Percentiles rank a stretch among this genome's conserved stretches.
phyloP scores from a whole-genome alignment of 345 rosid genomes.

The Linum usitatissimum region DNA sequence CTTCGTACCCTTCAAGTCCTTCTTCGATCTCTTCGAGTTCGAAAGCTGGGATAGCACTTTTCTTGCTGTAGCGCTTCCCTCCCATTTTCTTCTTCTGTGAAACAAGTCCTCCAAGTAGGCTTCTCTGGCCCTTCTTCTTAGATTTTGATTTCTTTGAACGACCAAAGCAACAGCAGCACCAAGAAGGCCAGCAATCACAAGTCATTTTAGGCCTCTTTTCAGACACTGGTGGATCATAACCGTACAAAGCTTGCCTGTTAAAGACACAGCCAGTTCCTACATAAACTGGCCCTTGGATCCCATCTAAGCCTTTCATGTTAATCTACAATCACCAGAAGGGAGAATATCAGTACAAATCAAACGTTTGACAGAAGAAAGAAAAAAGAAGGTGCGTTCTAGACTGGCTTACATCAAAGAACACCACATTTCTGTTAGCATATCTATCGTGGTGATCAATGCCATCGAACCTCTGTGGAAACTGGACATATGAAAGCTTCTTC shows the following conservation, averaged over 20 bases:
- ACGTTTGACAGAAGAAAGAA: background rate
- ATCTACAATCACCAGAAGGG: slow-evolving; percentile 30
- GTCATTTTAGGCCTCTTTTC: slow-evolving; percentile 89
- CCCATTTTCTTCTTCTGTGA: slow-evolving; percentile 60
- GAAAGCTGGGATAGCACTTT: slow-evolving; percentile 44
- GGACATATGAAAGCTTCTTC: slow-evolving; percentile 92
- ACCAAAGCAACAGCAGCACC: slow-evolving; percentile 87
- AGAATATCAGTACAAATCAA: background rate
- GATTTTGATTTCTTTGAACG: slow-evolving; percentile 70
- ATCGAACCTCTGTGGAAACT: slow-evolving; percentile 93
- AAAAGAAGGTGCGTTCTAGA: background rate
- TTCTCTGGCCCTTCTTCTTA: slow-evolving; percentile 58
- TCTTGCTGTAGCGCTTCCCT: slow-evolving; percentile 55
- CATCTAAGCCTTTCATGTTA: slow-evolving; percentile 88
- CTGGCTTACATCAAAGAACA: slow-evolving; percentile 76
- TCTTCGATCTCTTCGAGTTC: slow-evolving; percentile 95
- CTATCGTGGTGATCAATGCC: slow-evolving; percentile 90
- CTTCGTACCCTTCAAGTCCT: slow-evolving; percentile 93
- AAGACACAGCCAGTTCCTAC: slow-evolving; percentile 97
- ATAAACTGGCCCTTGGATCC: slow-evolving; percentile 91
- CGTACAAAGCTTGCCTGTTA: slow-evolving; percentile 85
- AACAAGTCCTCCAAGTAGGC: slow-evolving; percentile 38
- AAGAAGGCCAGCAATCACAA: slow-evolving; percentile 97
- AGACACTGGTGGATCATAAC: slow-evolving; percentile 85
- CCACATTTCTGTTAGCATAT: slow-evolving; percentile 88